phyloP scores from a whole-genome alignment of 768 basidiomycete species.

The Tubosaeta sp. region DNA sequence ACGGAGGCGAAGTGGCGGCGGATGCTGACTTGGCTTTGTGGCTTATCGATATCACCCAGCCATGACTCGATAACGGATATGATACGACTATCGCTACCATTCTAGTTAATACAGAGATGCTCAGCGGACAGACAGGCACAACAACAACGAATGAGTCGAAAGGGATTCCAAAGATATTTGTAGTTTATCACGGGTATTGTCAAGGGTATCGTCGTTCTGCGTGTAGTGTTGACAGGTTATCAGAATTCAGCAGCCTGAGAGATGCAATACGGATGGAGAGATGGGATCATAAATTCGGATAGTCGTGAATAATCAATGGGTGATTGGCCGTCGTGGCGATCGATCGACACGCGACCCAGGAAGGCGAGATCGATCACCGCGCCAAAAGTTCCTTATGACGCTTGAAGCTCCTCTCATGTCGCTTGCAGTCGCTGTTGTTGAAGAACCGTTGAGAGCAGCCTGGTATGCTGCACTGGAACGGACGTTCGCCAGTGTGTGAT shows the following conservation, averaged over 20 bases:
- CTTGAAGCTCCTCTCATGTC: conserved; percentile 32
- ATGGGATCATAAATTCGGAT: conserved; percentile 6
- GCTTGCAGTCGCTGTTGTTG: conserved; percentile 32
- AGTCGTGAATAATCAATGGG: conserved; percentile 4
- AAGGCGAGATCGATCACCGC: conserved; percentile 11
- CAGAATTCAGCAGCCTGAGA: background rate
- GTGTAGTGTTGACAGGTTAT: conserved; percentile 2
- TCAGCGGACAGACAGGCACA: background rate
- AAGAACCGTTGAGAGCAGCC: conserved; percentile 28
- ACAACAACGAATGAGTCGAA: background rate
- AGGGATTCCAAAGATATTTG: conserved; percentile 9
- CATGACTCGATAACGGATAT: background rate
- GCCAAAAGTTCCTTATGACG: conserved; percentile 22
- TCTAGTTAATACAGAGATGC: conserved; percentile 14
- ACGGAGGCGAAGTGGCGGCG: background rate
- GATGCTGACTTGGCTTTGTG: background rate
- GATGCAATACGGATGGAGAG: conserved; percentile 7
- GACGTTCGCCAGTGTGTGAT: conserved; percentile 27
- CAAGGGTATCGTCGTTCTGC: conserved; percentile 3
- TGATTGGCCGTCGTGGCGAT: conserved; percentile 8
- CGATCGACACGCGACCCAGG: conserved; percentile 19
- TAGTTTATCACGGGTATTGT: conserved; percentile 1
- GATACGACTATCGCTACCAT: background rate
- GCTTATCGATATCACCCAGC: background rate
- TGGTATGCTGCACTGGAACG: conserved; percentile 20